Percentiles rank a stretch among this genome's conserved stretches.
phyloP scores from a whole-genome alignment of 306 rosid species.

The Cucumis melo region DNA sequence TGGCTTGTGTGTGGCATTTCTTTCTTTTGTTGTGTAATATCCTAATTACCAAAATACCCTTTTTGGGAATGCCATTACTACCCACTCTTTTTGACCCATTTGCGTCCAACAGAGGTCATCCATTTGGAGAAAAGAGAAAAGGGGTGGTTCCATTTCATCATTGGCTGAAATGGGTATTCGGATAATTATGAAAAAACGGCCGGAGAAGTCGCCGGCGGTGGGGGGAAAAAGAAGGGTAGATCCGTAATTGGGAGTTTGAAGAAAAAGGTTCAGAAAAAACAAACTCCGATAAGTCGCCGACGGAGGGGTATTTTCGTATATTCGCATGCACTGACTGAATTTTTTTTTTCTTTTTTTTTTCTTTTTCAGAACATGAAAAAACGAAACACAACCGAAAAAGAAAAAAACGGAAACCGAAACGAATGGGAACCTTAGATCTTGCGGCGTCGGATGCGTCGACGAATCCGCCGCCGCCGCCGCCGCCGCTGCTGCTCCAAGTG shows the following conservation, averaged over 20 bases:
- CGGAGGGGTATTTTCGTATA: constrained; percentile 26
- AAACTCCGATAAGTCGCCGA: not conserved
- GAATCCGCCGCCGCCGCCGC: constrained; percentile 37
- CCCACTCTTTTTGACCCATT: not conserved
- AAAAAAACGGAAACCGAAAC: not conserved
- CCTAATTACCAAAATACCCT: not conserved
- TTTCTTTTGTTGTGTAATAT: not conserved
- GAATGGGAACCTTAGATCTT: constrained; percentile 66
- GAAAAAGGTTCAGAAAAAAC: too few species aligned
- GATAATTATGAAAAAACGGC: not conserved
- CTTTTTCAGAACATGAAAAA: not conserved
- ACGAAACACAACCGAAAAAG: not conserved
- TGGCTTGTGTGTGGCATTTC: too few species aligned
- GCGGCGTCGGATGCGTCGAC: constrained; percentile 37
- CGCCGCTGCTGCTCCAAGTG: constrained; percentile 42
- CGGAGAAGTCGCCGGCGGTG: constrained; percentile 7
- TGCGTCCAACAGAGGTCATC: not conserved
- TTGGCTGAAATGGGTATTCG: not conserved
- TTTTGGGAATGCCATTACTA: not conserved
- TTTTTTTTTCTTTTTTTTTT: not conserved
- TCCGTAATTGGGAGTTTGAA: not conserved
- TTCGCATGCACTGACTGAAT: not conserved
- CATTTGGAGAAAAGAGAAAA: not conserved
- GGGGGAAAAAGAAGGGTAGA: not conserved
- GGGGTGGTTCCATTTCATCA: not conserved